Conservation (phyloP, 495 filamentous ascomycete genomes). For the Peziza echinospora region DNA sequence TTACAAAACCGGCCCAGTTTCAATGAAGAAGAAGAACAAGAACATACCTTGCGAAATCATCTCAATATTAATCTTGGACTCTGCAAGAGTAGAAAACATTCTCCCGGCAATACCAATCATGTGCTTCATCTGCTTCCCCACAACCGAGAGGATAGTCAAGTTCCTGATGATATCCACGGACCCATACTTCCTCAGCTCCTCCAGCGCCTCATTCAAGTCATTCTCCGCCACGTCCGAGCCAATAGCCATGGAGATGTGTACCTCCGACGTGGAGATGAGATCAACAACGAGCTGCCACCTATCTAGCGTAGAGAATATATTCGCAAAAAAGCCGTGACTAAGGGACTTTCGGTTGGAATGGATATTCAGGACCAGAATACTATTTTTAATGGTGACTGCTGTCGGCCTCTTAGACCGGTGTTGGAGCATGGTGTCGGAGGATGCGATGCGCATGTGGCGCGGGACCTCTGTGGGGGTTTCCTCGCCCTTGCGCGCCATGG, state of each 20-base stretch:
- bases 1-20: neutral
- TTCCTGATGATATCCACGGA: slow-evolving; percentile 62
- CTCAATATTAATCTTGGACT: slow-evolving; percentile 78
- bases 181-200: slow-evolving; percentile 54
- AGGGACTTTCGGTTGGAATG: slow-evolving; percentile 78
- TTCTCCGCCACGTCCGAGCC: slow-evolving; percentile 27
- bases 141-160: slow-evolving; percentile 81
- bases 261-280: slow-evolving; percentile 80
- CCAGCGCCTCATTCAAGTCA: slow-evolving; percentile 42
- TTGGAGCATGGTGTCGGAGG: slow-evolving; percentile 19
- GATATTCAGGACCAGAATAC: slow-evolving; percentile 82
- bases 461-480: slow-evolving; percentile 15
- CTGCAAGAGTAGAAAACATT: slow-evolving; percentile 77
- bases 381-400: slow-evolving; percentile 85
- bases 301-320: slow-evolving; percentile 72
- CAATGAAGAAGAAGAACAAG: slow-evolving; percentile 1
- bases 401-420: slow-evolving; percentile 51
- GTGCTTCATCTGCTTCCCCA: slow-evolving; percentile 86
- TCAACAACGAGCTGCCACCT: slow-evolving; percentile 64
- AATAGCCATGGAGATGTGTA: slow-evolving; percentile 83
- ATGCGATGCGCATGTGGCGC: slow-evolving; percentile 9
- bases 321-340: slow-evolving; percentile 77
- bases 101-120: slow-evolving; percentile 75
- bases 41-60: slow-evolving; percentile 86
- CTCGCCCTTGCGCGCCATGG: slow-evolving; percentile 14